Percentiles rank a stretch among this genome's conserved stretches.
Conservation (phyloP, 1,284 basidiomycete genomes). For the Leccinum variabile region DNA sequence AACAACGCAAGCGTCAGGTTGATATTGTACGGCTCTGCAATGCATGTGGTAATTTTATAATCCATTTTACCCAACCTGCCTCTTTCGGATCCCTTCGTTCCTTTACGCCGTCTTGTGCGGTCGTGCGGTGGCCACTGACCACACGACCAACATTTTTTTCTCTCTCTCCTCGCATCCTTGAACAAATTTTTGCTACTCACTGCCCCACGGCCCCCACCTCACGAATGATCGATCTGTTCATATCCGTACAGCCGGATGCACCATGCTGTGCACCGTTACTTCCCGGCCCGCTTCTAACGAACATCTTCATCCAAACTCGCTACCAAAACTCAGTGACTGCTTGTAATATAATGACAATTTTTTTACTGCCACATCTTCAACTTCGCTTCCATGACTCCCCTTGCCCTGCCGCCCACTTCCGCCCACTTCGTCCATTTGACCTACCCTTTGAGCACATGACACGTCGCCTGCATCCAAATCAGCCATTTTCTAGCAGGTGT, state of each 20-base stretch:
- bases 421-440: slow-evolving; percentile 21
- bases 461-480: slow-evolving; percentile 29
- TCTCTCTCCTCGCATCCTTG: slow-evolving; percentile 5
- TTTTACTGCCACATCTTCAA: slow-evolving; percentile 19
- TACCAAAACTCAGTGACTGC: slow-evolving; percentile 11
- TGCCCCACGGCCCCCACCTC: background rate
- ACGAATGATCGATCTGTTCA: slow-evolving; percentile 29
- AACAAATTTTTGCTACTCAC: slow-evolving; percentile 24
- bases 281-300: slow-evolving; percentile 20
- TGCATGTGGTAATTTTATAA: slow-evolving; percentile 16
- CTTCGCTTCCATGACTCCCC: slow-evolving; percentile 28
- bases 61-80: slow-evolving; percentile 17
- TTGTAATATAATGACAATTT: slow-evolving; percentile 13
- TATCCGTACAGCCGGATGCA: slow-evolving; percentile 34
- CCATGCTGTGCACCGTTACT: slow-evolving; percentile 24
- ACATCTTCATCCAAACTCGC: slow-evolving; percentile 13
- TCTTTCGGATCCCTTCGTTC: slow-evolving; percentile 10
- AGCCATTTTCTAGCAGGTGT: slow-evolving; percentile 22
- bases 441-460: slow-evolving; percentile 31
- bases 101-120: slow-evolving; percentile 7
- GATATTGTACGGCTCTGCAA: slow-evolving; percentile 25
- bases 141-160: slow-evolving; percentile 8
- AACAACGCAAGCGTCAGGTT: slow-evolving; percentile 6
- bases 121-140: slow-evolving; percentile 2
- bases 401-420: slow-evolving; percentile 27